Evolutionary conservation across 73 alveolate species (phyloP).

Genomic region (Paramecium pentaurelia): DNA sequence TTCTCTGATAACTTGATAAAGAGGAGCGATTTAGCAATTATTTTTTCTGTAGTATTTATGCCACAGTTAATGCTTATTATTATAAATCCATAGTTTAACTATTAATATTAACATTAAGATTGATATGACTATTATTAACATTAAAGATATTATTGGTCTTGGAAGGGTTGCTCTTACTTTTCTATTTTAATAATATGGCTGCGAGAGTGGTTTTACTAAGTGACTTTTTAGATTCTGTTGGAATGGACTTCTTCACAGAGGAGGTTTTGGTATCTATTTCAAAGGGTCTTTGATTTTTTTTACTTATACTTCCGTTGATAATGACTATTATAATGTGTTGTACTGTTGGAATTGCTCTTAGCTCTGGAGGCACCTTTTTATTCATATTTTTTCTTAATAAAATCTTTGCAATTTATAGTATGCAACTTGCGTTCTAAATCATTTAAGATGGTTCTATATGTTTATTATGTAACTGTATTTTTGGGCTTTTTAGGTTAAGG

Average conservation of each 20-base stretch:
- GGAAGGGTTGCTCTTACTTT: constrained; percentile 13
- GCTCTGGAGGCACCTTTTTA: constrained; percentile 1
- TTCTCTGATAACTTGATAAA: neutral
- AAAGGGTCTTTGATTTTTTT: neutral
- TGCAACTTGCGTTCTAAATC: constrained; percentile 39
- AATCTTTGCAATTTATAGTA: constrained; percentile 37
- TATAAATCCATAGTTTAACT: constrained; percentile 17
- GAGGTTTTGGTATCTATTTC: constrained; percentile 6
- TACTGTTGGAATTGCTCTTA: constrained; percentile 34
- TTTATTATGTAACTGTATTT: neutral
- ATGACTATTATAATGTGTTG: constrained; percentile 42
- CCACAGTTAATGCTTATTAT: constrained; percentile 6
- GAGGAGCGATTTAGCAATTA: neutral
- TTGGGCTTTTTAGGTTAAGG: neutral
- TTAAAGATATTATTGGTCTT: neutral
- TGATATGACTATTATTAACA: constrained; percentile 27
- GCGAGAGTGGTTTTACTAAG: neutral
- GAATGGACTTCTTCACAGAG: constrained; percentile 43
- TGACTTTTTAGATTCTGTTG: constrained; percentile 24
- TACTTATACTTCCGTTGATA: constrained; percentile 16
- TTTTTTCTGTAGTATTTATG: constrained; percentile 7
- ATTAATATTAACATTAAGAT: constrained; percentile 32
- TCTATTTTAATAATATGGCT: neutral
- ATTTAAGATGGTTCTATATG: constrained; percentile 14
- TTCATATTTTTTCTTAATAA: constrained; percentile 6